Evolutionary conservation across 371 early-diverging fungal genomes (phyloP).

Genomic region (Saksenaea oblongispora): DNA sequence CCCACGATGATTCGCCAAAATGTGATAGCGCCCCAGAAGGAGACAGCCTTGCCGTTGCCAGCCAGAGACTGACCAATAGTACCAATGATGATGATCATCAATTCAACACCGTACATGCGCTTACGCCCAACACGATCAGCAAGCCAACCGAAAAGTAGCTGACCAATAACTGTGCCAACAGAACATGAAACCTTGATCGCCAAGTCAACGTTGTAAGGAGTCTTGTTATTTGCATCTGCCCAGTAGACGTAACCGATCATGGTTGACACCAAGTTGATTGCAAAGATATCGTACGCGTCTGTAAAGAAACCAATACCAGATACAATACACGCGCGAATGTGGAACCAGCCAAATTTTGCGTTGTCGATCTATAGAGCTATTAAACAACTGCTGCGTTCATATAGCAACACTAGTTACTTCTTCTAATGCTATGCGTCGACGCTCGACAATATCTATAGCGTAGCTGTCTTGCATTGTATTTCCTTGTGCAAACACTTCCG

Average conservation of each 20-base stretch:
- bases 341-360: constrained; percentile 75
- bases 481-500: not conserved
- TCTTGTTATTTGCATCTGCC: constrained; percentile 28
- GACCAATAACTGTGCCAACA: constrained; percentile 78
- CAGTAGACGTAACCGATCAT: constrained; percentile 78
- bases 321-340: constrained; percentile 82
- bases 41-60: constrained; percentile 53
- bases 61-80: constrained; percentile 75
- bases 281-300: constrained; percentile 90
- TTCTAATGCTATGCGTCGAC: constrained; percentile 40
- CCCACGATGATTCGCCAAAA: constrained; percentile 81
- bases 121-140: constrained; percentile 83
- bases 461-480: constrained; percentile 6
- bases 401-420: constrained; percentile 24
- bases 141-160: constrained; percentile 75
- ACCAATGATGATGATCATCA: constrained; percentile 74
- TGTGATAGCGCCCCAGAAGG: constrained; percentile 67
- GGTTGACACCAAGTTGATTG: constrained; percentile 69
- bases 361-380: constrained; percentile 42
- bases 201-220: constrained; percentile 62
- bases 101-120: constrained; percentile 80
- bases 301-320: constrained; percentile 90
- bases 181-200: constrained; percentile 76
- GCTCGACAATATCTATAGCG: constrained; percentile 32
- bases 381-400: not conserved